These are phyloP conservation scores for Coemansia sp. DNA, from an alignment of 192 early-diverging fungal genomes.

Conservation along the genomic window DNA sequence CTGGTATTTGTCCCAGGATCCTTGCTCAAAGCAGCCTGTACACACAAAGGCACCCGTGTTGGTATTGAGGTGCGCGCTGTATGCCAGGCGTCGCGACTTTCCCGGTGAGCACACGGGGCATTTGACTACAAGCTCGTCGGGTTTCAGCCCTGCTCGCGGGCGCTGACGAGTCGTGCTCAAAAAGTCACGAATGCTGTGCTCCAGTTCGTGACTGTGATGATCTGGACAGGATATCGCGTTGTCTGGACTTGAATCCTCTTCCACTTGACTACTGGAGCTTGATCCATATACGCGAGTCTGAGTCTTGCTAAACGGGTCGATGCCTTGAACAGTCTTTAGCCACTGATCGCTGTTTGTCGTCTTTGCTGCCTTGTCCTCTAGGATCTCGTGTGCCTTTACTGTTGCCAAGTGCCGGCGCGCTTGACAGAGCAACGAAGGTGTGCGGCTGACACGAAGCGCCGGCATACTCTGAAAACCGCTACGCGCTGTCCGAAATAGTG, in stretches of 20 bases:
- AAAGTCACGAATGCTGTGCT: constrained; percentile 47
- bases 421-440: neutral
- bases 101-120: constrained; percentile 56
- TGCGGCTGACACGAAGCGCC: neutral
- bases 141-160: constrained; percentile 52
- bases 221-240: neutral
- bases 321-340: constrained; percentile 7
- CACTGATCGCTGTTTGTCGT: constrained; percentile 2
- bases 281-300: neutral
- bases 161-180: constrained; percentile 46
- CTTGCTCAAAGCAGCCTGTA: constrained; percentile 59
- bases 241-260: neutral
- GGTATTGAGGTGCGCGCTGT: constrained; percentile 58
- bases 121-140: constrained; percentile 56
- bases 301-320: neutral
- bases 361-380: neutral
- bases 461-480: neutral
- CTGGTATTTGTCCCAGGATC: constrained; percentile 62
- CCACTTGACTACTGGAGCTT: neutral
- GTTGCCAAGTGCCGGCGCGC: constrained; percentile 6
- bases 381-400: neutral
- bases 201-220: constrained; percentile 13
- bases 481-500: constrained; percentile 11
- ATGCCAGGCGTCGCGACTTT: constrained; percentile 56
- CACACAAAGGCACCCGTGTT: constrained; percentile 61